These are phyloP conservation scores for Blastobotrys peoriensis DNA, from an alignment of 805 yeast species.

Conservation along the genomic window DNA sequence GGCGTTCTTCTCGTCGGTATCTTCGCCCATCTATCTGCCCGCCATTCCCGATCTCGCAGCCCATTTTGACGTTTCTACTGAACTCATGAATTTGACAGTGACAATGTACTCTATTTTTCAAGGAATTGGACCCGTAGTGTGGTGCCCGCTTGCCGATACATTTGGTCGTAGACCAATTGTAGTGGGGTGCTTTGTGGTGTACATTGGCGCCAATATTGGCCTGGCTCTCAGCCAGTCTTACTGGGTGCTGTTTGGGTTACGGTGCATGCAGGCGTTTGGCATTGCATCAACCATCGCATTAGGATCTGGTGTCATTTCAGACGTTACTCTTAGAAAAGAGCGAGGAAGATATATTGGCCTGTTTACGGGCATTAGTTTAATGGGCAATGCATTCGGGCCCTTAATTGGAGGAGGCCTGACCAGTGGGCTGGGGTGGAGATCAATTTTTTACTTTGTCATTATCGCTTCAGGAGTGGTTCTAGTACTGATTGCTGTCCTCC, in stretches of 20 bases:
- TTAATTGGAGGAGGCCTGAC: conserved; percentile 50
- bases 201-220: conserved; percentile 57
- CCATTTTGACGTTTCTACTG: conserved; percentile 50
- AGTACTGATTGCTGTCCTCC: conserved; percentile 29
- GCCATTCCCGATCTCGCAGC: conserved; percentile 54
- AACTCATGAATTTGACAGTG: conserved; percentile 60
- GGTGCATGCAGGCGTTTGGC: conserved; percentile 71
- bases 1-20: conserved; percentile 63
- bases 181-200: conserved; percentile 50
- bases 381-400: conserved; percentile 77
- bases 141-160: conserved; percentile 65
- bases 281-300: conserved; percentile 71
- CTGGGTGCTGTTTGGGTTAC: conserved; percentile 53
- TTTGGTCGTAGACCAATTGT: conserved; percentile 68
- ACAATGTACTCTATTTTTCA: conserved; percentile 72
- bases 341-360: conserved; percentile 72
- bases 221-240: conserved; percentile 53
- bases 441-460: conserved; percentile 56
- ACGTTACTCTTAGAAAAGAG: conserved; percentile 54
- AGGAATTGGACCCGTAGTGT: conserved; percentile 68
- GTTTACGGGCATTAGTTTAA: conserved; percentile 54
- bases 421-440: conserved; percentile 56
- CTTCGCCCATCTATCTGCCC: conserved; percentile 77
- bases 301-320: conserved; percentile 67
- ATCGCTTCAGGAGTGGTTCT: conserved; percentile 50